These are phyloP conservation scores for Bjerkandera adusta DNA, from an alignment of 1,284 basidiomycete species.

Conservation along the genomic window DNA sequence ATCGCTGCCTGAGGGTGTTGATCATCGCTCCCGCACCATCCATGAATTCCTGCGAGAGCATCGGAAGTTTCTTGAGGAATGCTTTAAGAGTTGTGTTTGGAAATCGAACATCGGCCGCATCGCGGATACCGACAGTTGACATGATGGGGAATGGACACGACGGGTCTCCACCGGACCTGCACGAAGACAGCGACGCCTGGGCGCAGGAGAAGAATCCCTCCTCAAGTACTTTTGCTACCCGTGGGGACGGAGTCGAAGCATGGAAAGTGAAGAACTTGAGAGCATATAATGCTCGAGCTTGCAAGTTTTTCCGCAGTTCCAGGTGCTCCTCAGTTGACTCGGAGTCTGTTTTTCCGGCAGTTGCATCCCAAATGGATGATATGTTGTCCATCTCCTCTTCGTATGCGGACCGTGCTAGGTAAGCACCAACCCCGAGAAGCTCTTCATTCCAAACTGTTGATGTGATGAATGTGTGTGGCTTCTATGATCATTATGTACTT, in stretches of 20 bases:
- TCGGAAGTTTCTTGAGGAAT: conserved; percentile 82
- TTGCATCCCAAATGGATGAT: conserved; percentile 45
- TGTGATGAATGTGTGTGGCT: conserved; percentile 2
- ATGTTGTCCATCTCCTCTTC: conserved; percentile 78
- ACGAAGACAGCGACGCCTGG: conserved; percentile 26
- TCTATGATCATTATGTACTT: conserved; percentile 29
- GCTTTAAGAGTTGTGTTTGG: conserved; percentile 73
- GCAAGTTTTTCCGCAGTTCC: conserved; percentile 51
- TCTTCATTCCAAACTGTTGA: conserved; percentile 83
- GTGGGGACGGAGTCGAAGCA: conserved; percentile 81
- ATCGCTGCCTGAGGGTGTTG: conserved; percentile 59
- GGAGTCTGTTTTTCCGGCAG: conserved; percentile 21
- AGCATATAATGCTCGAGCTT: conserved; percentile 74
- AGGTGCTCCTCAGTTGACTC: conserved; percentile 27
- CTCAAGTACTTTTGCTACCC: conserved; percentile 82
- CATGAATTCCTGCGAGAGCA: conserved; percentile 70
- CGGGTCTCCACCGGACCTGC: conserved; percentile 14
- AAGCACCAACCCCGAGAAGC: conserved; percentile 80
- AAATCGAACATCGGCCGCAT: conserved; percentile 71
- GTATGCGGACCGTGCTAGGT: conserved; percentile 82
- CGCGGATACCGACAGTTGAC: conserved; percentile 77
- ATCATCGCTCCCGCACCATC: conserved; percentile 65
- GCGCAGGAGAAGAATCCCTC: conserved; percentile 78
- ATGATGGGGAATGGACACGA: conserved; percentile 65
- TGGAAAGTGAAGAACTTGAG: conserved; percentile 90